A percentile compares a stretch with the other conserved stretches of the same genome.
phyloP scores from a whole-genome alignment of 2,329 filamentous ascomycete species.

The Aspergillus puulaauensis region DNA sequence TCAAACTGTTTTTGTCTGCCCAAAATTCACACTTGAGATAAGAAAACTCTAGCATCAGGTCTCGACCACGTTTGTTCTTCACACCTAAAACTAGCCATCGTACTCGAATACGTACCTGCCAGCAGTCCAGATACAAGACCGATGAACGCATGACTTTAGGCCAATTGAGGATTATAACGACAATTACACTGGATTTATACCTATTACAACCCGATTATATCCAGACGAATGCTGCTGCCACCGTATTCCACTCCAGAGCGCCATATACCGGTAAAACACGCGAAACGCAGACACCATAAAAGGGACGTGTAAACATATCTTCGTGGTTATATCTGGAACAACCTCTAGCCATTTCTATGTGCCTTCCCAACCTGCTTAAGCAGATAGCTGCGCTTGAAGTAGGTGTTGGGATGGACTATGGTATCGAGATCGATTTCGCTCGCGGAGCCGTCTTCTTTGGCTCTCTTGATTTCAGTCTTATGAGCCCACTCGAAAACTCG shows the following conservation, averaged over 20 bases:
- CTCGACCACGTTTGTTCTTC: no score
- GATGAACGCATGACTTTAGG: not conserved
- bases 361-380: slow-evolving; percentile 72
- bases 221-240: not conserved
- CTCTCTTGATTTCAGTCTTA: slow-evolving; percentile 72
- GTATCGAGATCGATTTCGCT: slow-evolving; percentile 80
- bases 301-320: slow-evolving; percentile 30
- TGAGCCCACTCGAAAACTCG: slow-evolving; percentile 89
- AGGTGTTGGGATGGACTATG: slow-evolving; percentile 95
- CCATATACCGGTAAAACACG: slow-evolving; percentile 13
- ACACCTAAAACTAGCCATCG: no score
- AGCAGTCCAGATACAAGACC: not conserved
- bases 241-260: slow-evolving; percentile 17
- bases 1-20: no score
- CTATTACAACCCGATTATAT: slow-evolving; percentile 2
- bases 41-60: no score
- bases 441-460: slow-evolving; percentile 72
- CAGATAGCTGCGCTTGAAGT: slow-evolving; percentile 92
- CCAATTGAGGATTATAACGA: slow-evolving; percentile 4
- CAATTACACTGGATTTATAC: slow-evolving; percentile 5
- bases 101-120: no score
- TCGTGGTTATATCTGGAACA: slow-evolving; percentile 48
- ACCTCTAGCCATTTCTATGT: slow-evolving; percentile 45
- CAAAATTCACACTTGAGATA: no score
- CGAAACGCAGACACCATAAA: slow-evolving; percentile 12